Conservation (phyloP, 805 yeast genomes). For the Lachancea sp. region DNA sequence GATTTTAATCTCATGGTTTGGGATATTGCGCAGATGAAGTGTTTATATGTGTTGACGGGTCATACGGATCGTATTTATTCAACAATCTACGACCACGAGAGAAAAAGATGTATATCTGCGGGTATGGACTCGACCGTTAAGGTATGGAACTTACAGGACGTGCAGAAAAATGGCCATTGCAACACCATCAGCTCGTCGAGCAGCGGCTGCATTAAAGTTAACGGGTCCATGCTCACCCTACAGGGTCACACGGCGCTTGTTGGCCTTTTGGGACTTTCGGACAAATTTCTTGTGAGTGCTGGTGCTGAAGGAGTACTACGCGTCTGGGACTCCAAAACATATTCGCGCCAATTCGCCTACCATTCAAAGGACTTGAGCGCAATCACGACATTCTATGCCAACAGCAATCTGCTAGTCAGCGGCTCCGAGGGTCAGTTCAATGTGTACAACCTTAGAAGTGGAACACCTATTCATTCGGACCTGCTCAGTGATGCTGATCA, state of each 20-base stretch:
- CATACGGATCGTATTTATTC: slow-evolving; percentile 85
- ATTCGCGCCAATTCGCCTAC: slow-evolving; percentile 56
- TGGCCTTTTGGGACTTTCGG: slow-evolving; percentile 74
- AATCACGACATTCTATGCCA: slow-evolving; percentile 89
- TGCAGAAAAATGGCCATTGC: slow-evolving; percentile 42
- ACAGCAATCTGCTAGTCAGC: slow-evolving; percentile 74
- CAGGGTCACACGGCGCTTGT: slow-evolving; percentile 89
- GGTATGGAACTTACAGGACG: slow-evolving; percentile 83
- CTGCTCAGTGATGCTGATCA: slow-evolving; percentile 72
- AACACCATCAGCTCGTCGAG: slow-evolving; percentile 19
- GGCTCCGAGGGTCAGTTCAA: slow-evolving; percentile 86
- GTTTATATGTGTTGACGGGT: slow-evolving; percentile 69
- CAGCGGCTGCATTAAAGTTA: slow-evolving; percentile 24
- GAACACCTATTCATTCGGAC: slow-evolving; percentile 63
- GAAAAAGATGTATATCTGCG: slow-evolving; percentile 82
- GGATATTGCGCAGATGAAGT: slow-evolving; percentile 72
- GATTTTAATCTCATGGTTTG: slow-evolving; percentile 88
- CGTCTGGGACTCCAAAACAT: slow-evolving; percentile 85
- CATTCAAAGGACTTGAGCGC: slow-evolving; percentile 77
- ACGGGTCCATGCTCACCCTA: slow-evolving; percentile 46
- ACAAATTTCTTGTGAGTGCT: slow-evolving; percentile 77
- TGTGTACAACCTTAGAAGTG: slow-evolving; percentile 79
- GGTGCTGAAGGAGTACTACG: slow-evolving; percentile 92
- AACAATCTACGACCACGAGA: slow-evolving; percentile 70
- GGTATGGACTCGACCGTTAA: slow-evolving; percentile 83